Percentiles rank a stretch among this genome's conserved stretches.
Conservation (phyloP, 768 basidiomycete species). For the Trichaptum fuscoviolaceum region DNA sequence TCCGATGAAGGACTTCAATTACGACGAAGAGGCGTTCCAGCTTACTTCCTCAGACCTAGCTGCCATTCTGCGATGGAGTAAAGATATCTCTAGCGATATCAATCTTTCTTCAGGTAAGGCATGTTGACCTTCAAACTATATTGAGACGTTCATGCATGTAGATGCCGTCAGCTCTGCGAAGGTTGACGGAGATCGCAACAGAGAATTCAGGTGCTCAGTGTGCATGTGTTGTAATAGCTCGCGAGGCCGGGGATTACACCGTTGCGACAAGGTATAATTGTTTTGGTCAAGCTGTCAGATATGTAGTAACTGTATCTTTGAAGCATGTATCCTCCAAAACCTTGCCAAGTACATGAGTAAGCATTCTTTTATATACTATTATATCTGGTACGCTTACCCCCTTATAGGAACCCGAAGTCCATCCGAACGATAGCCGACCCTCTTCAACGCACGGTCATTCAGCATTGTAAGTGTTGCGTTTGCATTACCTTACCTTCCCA, state of each 20-base stretch:
- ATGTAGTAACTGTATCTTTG: neutral
- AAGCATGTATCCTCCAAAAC: conserved; percentile 49
- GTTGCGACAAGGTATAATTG: conserved; percentile 44
- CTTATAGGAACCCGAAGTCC: conserved; percentile 50
- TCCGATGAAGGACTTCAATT: conserved; percentile 20
- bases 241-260: conserved; percentile 66
- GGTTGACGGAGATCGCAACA: conserved; percentile 70
- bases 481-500: neutral
- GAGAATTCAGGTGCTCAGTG: conserved; percentile 64
- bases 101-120: conserved; percentile 54
- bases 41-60: conserved; percentile 59
- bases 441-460: conserved; percentile 60
- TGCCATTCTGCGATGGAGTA: conserved; percentile 69
- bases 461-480: conserved; percentile 48
- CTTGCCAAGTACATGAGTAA: conserved; percentile 66
- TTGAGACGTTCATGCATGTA: conserved; percentile 7
- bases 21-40: conserved; percentile 49
- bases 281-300: neutral
- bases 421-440: conserved; percentile 56
- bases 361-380: conserved; percentile 18
- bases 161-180: conserved; percentile 44
- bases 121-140: neutral
- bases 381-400: conserved; percentile 6
- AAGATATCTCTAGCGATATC: conserved; percentile 70
- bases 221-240: conserved; percentile 62